Conservation (phyloP, 2,329 filamentous ascomycete genomes). For the Monilinia polystroma region DNA sequence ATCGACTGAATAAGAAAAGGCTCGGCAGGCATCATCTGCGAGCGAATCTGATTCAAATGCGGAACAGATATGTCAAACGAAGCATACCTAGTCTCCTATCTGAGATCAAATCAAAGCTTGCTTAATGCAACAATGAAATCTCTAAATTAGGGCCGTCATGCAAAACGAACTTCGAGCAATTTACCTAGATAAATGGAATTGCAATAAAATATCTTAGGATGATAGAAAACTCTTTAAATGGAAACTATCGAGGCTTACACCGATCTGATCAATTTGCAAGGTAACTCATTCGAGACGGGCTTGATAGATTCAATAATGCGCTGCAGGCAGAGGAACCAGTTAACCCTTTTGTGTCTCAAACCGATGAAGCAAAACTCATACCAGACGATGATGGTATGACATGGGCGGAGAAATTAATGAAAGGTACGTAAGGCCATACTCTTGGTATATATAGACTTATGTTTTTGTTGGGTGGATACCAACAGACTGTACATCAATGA, state of each 20-base stretch:
- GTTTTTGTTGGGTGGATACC: not conserved
- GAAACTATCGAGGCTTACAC: not conserved
- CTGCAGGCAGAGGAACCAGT: conserved; percentile 4
- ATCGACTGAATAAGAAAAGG: conserved; percentile 24
- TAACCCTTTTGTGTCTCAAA: conserved; percentile 11
- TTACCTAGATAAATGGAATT: conserved; percentile 19
- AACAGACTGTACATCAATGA: not conserved
- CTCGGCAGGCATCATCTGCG: conserved; percentile 28
- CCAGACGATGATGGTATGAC: not conserved
- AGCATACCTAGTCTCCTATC: conserved; percentile 25
- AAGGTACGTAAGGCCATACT: not conserved
- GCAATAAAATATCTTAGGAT: conserved; percentile 7
- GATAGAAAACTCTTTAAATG: not conserved
- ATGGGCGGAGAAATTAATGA: conserved; percentile 22
- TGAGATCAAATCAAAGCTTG: conserved; percentile 25
- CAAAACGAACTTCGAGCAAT: conserved; percentile 24
- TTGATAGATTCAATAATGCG: not conserved
- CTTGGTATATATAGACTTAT: not conserved
- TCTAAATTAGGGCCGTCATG: conserved; percentile 24
- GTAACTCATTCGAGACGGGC: conserved; percentile 4
- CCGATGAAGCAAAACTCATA: conserved; percentile 22
- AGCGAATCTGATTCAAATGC: conserved; percentile 26
- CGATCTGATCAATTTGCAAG: not conserved
- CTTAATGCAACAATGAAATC: conserved; percentile 21
- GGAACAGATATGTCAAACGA: conserved; percentile 26